Evolutionary conservation across 2,329 filamentous ascomycete species (phyloP).

Genomic region (Colletotrichum musae): DNA sequence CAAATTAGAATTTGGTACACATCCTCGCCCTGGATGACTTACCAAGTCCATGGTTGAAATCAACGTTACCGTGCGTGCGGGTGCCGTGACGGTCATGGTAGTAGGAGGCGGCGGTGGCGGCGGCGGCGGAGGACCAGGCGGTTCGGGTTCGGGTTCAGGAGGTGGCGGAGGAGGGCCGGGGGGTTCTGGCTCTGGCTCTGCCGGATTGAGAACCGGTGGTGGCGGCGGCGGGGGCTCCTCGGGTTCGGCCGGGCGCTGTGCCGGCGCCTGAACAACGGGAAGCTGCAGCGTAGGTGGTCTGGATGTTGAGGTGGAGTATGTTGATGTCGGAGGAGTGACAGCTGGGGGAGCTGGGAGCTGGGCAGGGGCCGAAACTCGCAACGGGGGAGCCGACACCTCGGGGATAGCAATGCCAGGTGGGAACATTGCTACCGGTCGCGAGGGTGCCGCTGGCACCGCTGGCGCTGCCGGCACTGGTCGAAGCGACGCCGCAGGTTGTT

Average conservation of each 20-base stretch:
- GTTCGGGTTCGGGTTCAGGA: slow-evolving; percentile 9
- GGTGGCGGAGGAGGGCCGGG: slow-evolving; percentile 14
- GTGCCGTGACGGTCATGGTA: slow-evolving; percentile 31
- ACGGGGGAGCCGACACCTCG: slow-evolving; percentile 7
- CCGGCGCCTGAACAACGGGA: neutral
- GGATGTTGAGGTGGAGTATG: neutral
- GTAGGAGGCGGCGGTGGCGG: slow-evolving; percentile 15
- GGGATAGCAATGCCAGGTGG: slow-evolving; percentile 10
- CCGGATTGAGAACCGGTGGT: slow-evolving; percentile 31
- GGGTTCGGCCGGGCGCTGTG: slow-evolving; percentile 16
- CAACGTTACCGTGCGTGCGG: slow-evolving; percentile 27
- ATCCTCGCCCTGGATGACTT: neutral
- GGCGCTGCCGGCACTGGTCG: slow-evolving; percentile 2
- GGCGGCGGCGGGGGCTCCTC: slow-evolving; percentile 30
- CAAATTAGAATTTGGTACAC: slow-evolving; percentile 2
- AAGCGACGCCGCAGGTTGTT: slow-evolving; percentile 22
- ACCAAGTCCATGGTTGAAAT: slow-evolving; percentile 32
- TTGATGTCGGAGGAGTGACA: neutral
- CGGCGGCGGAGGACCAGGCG: slow-evolving; percentile 20
- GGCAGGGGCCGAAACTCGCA: neutral
- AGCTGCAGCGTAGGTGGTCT: slow-evolving; percentile 18
- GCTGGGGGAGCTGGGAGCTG: neutral
- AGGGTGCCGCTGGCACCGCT: neutral
- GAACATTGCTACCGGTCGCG: neutral
- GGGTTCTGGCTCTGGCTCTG: slow-evolving; percentile 29